Conservation (phyloP, 2,329 filamentous ascomycete genomes). For the Apiospora aurea region DNA sequence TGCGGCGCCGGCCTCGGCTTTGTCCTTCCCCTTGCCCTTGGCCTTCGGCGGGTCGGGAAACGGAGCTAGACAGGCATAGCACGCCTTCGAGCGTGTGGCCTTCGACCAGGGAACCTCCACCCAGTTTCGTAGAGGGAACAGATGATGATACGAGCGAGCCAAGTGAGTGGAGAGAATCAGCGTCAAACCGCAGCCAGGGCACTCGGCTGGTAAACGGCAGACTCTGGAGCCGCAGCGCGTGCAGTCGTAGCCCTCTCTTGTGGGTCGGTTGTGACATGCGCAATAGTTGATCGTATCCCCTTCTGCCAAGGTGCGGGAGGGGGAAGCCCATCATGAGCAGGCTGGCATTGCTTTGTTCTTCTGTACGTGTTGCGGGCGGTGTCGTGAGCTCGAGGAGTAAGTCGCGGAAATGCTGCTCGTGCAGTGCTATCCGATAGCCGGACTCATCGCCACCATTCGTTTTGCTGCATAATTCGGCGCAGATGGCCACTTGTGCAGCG, state of each 20-base stretch:
- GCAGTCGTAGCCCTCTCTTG: slow-evolving; percentile 86
- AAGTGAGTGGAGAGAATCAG: slow-evolving; percentile 94
- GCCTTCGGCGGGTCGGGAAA: slow-evolving; percentile 64
- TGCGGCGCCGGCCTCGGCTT: slow-evolving; percentile 30
- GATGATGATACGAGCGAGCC: slow-evolving; percentile 89
- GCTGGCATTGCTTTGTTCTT: slow-evolving; percentile 64
- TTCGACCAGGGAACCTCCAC: slow-evolving; percentile 84
- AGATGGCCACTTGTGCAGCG: slow-evolving; percentile 90
- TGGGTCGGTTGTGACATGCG: slow-evolving; percentile 86
- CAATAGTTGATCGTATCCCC: slow-evolving; percentile 75
- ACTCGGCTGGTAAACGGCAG: slow-evolving; percentile 88
- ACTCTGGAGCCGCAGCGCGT: slow-evolving; percentile 89
- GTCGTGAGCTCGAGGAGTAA: slow-evolving; percentile 89
- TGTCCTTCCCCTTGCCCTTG: slow-evolving; percentile 33
- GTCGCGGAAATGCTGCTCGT: slow-evolving; percentile 88
- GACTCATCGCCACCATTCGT: slow-evolving; percentile 83
- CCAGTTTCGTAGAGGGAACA: slow-evolving; percentile 92
- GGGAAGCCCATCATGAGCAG: slow-evolving; percentile 99
- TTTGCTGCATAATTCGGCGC: slow-evolving; percentile 83
- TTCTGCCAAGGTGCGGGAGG: slow-evolving; percentile 80
- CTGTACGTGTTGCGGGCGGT: slow-evolving; percentile 80
- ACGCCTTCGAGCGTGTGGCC: slow-evolving; percentile 68
- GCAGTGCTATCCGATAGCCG: slow-evolving; percentile 83
- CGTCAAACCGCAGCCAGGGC: slow-evolving; percentile 88
- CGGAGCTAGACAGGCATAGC: slow-evolving; percentile 76